Percentiles rank a stretch among this genome's conserved stretches.
These are phyloP conservation scores for Tetracentron sinense DNA, from an alignment of 164 flowering plant species.

Conservation along the genomic window DNA sequence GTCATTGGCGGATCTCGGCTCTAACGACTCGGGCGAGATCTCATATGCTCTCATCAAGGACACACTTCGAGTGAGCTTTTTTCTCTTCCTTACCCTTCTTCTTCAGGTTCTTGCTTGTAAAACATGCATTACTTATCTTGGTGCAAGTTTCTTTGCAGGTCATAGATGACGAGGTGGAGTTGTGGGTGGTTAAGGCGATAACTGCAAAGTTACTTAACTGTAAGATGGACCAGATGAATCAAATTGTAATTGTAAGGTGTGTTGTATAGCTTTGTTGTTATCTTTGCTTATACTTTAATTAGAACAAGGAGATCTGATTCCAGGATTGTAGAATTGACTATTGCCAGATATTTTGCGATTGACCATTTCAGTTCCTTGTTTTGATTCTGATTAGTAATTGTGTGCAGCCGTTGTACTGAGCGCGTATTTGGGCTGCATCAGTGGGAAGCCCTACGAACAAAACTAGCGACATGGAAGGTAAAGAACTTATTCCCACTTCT, in stretches of 20 bases:
- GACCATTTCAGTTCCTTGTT: not conserved
- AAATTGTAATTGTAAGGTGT: slow-evolving; percentile 75
- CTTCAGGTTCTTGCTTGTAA: not conserved
- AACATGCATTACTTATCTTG: not conserved
- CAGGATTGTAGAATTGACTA: not conserved
- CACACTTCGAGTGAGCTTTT: slow-evolving; percentile 54
- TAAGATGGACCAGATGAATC: slow-evolving; percentile 96
- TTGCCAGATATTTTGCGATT: not conserved
- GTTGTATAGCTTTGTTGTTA: not conserved
- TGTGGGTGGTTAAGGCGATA: slow-evolving; percentile 90
- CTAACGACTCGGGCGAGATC: slow-evolving; percentile 58
- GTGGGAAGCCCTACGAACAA: slow-evolving; percentile 67
- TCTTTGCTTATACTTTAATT: not conserved
- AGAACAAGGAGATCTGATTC: not conserved
- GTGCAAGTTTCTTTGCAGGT: slow-evolving; percentile 39
- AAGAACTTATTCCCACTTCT: not conserved
- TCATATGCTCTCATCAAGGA: slow-evolving; percentile 72
- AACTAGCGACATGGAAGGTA: slow-evolving; percentile 88
- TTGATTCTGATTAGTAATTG: slow-evolving; percentile 8
- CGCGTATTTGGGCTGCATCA: slow-evolving; percentile 75
- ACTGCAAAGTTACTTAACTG: slow-evolving; percentile 78
- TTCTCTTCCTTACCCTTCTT: not conserved
- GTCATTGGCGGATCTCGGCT: slow-evolving; percentile 82
- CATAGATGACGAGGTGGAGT: slow-evolving; percentile 78
- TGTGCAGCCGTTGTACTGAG: slow-evolving; percentile 67